phyloP scores from a whole-genome alignment of 768 basidiomycete genomes.

The Leccinum truebloodii region DNA sequence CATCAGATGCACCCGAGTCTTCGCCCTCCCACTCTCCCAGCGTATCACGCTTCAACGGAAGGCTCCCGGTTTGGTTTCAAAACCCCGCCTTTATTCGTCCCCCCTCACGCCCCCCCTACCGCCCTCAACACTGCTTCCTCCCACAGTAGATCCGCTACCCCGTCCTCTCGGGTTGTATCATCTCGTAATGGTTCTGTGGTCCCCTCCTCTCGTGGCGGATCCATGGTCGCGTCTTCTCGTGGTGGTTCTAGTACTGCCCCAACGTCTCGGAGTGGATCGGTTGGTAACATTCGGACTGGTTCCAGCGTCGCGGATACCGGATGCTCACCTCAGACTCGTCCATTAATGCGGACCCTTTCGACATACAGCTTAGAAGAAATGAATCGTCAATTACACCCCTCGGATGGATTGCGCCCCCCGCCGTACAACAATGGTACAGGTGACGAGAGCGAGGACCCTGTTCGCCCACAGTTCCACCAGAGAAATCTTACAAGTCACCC shows the following conservation, averaged over 20 bases:
- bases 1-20: background rate
- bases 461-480: background rate
- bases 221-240: background rate
- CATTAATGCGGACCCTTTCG: background rate
- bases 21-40: background rate
- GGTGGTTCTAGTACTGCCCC: background rate
- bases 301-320: too few species aligned
- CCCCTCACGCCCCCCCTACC: too few species aligned
- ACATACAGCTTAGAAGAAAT: background rate
- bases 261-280: background rate
- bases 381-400: background rate
- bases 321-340: background rate
- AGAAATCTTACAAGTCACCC: background rate
- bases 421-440: background rate
- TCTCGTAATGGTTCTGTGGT: background rate
- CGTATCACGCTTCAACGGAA: background rate
- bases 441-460: background rate
- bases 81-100: too few species aligned
- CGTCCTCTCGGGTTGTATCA: background rate
- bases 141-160: background rate
- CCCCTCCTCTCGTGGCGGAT: background rate
- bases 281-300: too few species aligned
- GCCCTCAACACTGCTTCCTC: background rate
- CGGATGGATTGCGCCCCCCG: background rate
- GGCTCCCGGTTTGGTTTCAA: background rate